Evolutionary conservation across 129 eudicot species (phyloP), one percentile per base, ranked within the genome.

Genomic region (Saussurea involucrata): DNA sequence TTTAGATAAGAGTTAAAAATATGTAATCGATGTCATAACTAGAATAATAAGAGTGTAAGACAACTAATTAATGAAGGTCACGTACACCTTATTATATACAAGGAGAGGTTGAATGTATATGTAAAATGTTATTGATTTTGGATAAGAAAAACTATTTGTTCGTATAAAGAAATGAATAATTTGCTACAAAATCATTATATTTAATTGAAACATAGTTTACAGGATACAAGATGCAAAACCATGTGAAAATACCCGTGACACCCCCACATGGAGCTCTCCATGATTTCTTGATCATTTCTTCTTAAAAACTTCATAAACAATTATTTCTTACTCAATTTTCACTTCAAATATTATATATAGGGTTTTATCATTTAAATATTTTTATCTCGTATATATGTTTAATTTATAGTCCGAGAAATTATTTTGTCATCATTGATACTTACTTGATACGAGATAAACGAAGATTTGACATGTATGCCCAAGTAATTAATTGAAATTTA

Each of bases 261-360:
- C 7, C 69, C 68, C 69, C 69, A 64, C 69, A 64, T 64, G 69
- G 69, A 64, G 27, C 18, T 64, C 69, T 64, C 69, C 27, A 64
- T 64, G 61, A 53, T 53, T 53, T 53, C 61, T 53, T 18, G 61
- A 53, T 29, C 69, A 24, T 64, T 64, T 64, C 36, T 64, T 64
- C 8, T 25, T 64, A 64, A 29, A 11, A 64, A 49, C n/a, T 1
- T 49, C 4, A 8, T 25, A 1, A 49, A 4, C 17, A 49, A 49
- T 18, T 53, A n/a, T 53, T 17, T 53, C 22, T n/a, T 18, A 53
- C 20, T 53, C 61, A 53, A 49, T 6, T 53, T 53, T 53, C 61
- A 53, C 9, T n/a, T 53, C 58, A 53, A n/a, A 53, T 53, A 49
- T 53, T 17, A n/a, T 49, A n/a, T 49, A 17, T n/a, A n/a, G 61